Evolutionary conservation across 2,329 filamentous ascomycete genomes (phyloP).

Genomic region (Paraphoma chrysanthemicola): DNA sequence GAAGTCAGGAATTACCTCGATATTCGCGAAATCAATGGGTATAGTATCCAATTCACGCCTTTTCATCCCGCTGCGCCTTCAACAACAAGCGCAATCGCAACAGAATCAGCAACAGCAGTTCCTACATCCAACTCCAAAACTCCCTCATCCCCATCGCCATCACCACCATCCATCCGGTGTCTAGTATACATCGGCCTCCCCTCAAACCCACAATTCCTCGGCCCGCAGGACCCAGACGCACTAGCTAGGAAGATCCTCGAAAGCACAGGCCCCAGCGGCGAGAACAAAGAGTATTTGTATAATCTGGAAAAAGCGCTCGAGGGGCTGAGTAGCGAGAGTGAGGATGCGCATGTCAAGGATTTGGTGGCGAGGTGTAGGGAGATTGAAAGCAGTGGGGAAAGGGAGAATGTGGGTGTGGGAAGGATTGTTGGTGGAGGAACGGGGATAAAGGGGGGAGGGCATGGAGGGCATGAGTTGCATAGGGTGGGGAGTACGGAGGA

Average conservation of each 20-base stretch:
- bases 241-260: constrained; percentile 82
- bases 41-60: constrained; percentile 88
- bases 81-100: constrained; percentile 1
- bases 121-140: not conserved
- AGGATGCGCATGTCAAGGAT: constrained; percentile 85
- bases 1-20: constrained; percentile 91
- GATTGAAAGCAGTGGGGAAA: constrained; percentile 59
- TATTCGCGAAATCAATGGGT: constrained; percentile 96
- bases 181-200: constrained; percentile 96
- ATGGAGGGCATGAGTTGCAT: constrained; percentile 40
- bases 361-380: constrained; percentile 74
- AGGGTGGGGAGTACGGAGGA: constrained; percentile 57
- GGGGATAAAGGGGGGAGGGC: not conserved
- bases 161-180: constrained; percentile 47
- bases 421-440: constrained; percentile 18
- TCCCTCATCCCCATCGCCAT: not conserved
- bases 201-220: constrained; percentile 89
- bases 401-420: constrained; percentile 4
- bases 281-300: constrained; percentile 89
- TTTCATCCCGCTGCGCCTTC: constrained; percentile 69
- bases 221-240: constrained; percentile 77
- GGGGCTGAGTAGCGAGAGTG: constrained; percentile 75
- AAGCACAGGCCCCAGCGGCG: constrained; percentile 82
- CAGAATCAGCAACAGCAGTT: too few species aligned
- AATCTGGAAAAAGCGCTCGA: constrained; percentile 77